Evolutionary conservation across 345 rosid species (phyloP).

Genomic region (Moricandia arvensis): DNA sequence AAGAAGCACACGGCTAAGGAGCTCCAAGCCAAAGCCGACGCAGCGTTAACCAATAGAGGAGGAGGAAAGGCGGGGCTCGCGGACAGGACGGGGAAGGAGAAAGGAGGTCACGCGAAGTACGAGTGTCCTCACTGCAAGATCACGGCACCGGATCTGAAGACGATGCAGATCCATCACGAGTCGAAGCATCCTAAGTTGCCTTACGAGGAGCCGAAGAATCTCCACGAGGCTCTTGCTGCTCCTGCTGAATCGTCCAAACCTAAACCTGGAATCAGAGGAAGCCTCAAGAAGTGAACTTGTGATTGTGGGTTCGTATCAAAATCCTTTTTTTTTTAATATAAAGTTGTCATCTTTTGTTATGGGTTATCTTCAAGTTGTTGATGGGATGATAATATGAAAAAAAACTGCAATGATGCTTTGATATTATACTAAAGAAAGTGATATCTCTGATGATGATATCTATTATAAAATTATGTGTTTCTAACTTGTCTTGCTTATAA

Average conservation of each 20-base stretch:
- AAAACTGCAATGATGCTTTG: slow-evolving; percentile 12
- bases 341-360: background rate
- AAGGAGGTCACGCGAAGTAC: slow-evolving; percentile 91
- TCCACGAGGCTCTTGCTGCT: slow-evolving; percentile 44
- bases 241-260: slow-evolving; percentile 47
- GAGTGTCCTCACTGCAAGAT: slow-evolving; percentile 92
- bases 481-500: background rate
- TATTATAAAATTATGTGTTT: background rate
- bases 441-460: slow-evolving; percentile 5
- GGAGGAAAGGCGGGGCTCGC: slow-evolving; percentile 90
- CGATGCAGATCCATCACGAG: slow-evolving; percentile 98
- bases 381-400: slow-evolving; percentile 17
- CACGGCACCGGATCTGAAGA: slow-evolving; percentile 73
- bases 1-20: slow-evolving; percentile 99
- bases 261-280: slow-evolving; percentile 57
- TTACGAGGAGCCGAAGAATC: slow-evolving; percentile 72
- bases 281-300: slow-evolving; percentile 49
- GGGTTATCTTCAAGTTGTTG: slow-evolving; percentile 4
- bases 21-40: slow-evolving; percentile 80
- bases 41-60: slow-evolving; percentile 89
- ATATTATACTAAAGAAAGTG: slow-evolving; percentile 21
- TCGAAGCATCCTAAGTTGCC: slow-evolving; percentile 84
- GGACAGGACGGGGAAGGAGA: slow-evolving; percentile 69
- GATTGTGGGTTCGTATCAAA: slow-evolving; percentile 3
- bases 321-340: background rate